Evolutionary conservation across 352 stramenopile species (phyloP), one percentile per base, ranked within the genome.

Genomic region (Phytophthora agathidicida): DNA sequence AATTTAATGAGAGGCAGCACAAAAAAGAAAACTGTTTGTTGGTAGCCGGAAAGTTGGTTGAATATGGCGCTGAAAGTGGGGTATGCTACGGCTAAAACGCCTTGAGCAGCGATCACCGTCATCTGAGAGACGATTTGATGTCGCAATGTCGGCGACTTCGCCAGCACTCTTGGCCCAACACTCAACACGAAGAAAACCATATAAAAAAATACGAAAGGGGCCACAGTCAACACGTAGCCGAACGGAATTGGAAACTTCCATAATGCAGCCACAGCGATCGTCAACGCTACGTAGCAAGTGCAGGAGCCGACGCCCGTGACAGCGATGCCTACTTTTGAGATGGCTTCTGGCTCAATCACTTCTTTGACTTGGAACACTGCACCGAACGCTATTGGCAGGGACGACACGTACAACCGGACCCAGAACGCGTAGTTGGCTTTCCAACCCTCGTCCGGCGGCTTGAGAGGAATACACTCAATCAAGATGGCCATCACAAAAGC

Each of bases 391-490:
- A 65, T 41, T 3, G 63, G 23, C 3, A 68, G 23, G 0, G n/a
- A 56, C 1, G 53, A 64, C n/a, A 64, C 27, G 20, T 58, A 58
- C 4, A 58, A 24, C 11, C 62, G 54, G 14, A 67, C 41, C 44
- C 44, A 80, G 27, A 73, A 54, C 5, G 36, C 36, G 38, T 61
- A 66, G 35, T 77, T 77, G 0, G 41, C 52, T 41, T 43, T 38
- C 52, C 53, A 72, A 3, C 63, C 51, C 3, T 56, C 50, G 10
- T 16, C 16, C 0, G 53, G 67, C 7, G 44, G 24, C 5, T 16
- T 50, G 3, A 80, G 41, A 3, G 71, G 71, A 0, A 80, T 68
- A 11, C 39, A 65, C 10, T 80, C 64, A 0, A 77, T n/a, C 7
- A 64, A 20, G 5, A 61, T 47, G 0, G 57, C 32, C 0, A 59